Conservation (phyloP, 257 asterid genomes). For the Solanum bulbocastanum region DNA sequence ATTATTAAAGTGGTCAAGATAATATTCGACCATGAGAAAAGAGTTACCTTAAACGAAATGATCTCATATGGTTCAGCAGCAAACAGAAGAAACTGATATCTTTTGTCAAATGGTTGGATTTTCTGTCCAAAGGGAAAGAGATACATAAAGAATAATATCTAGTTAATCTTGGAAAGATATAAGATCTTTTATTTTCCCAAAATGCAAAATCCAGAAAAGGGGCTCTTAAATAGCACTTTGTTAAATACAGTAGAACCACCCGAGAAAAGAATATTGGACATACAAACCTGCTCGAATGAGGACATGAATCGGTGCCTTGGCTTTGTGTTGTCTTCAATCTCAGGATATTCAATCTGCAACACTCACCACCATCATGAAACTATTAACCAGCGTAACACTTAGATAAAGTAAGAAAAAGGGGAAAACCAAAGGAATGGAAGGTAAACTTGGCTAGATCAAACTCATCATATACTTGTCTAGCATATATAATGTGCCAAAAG, state of each 20-base stretch:
- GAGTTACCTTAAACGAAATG: conserved; percentile 70
- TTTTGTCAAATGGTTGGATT: conserved; percentile 70
- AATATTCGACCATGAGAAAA: not conserved
- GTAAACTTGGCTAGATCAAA: not conserved
- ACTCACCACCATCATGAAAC: not conserved
- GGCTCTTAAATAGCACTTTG: not conserved
- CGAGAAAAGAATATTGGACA: not conserved
- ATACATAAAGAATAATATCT: not conserved
- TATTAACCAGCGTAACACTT: not conserved
- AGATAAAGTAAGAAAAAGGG: not conserved
- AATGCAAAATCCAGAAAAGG: not conserved
- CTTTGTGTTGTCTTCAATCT: conserved; percentile 89
- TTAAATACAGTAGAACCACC: not conserved
- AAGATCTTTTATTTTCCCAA: not conserved
- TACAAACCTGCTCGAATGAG: conserved; percentile 85
- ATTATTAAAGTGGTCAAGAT: not conserved
- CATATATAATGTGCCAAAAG: not conserved
- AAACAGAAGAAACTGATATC: conserved; percentile 80
- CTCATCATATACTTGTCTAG: not conserved
- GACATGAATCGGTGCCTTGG: conserved; percentile 99
- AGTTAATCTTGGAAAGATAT: not conserved
- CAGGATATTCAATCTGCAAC: conserved; percentile 94
- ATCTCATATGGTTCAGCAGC: conserved; percentile 98
- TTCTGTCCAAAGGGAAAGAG: conserved; percentile 36
- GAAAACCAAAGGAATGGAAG: not conserved